phyloP scores from a whole-genome alignment of 768 basidiomycete species.

The Postia placenta region DNA sequence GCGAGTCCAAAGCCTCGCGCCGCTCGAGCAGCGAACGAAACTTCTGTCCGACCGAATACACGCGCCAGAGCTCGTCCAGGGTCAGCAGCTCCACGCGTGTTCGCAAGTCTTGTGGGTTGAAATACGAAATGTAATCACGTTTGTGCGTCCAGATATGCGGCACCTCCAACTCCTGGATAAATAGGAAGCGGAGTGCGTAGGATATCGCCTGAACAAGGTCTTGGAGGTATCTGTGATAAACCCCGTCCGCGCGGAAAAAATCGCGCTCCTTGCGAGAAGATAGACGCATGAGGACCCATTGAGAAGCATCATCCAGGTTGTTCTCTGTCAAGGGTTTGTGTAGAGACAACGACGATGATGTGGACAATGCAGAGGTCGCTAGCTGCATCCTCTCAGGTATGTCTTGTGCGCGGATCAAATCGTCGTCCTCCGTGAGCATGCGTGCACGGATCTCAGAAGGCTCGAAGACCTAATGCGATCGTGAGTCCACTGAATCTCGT shows the following conservation, averaged over 20 bases:
- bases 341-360: conserved; percentile 51
- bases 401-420: conserved; percentile 84
- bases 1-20: conserved; percentile 49
- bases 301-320: conserved; percentile 75
- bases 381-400: conserved; percentile 96
- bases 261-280: conserved; percentile 65
- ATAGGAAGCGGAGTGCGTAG: conserved; percentile 72
- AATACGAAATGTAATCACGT: conserved; percentile 83
- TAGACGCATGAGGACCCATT: conserved; percentile 82
- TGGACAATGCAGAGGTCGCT: conserved; percentile 75
- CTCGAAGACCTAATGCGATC: conserved; percentile 87
- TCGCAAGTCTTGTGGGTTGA: conserved; percentile 60
- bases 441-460: conserved; percentile 91
- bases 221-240: conserved; percentile 51
- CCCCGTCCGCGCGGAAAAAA: conserved; percentile 64
- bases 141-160: conserved; percentile 95
- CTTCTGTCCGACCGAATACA: conserved; percentile 82
- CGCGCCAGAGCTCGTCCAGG: conserved; percentile 84
- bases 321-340: conserved; percentile 61
- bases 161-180: conserved; percentile 86
- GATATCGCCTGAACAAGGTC: conserved; percentile 77
- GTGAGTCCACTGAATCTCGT: too few relatives aligned
- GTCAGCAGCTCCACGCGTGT: conserved; percentile 66
- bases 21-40: conserved; percentile 84
- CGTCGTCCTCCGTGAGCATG: conserved; percentile 89